These are phyloP conservation scores for Hypoxylon sp. DNA, from an alignment of 2,329 filamentous ascomycete species.

Conservation along the genomic window DNA sequence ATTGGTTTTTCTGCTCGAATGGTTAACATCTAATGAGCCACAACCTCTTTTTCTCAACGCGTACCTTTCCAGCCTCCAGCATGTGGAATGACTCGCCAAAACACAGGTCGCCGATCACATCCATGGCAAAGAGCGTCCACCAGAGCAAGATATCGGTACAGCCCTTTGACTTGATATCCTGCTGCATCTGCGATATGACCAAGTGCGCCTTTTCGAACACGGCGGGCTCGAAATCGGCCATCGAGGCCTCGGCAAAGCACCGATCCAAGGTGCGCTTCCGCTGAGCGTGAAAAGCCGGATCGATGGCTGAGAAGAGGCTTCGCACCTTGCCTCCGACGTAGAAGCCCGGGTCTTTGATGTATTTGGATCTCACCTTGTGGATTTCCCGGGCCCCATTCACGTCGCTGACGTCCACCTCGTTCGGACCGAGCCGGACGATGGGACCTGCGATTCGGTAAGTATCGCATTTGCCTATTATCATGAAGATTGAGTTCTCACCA, in stretches of 20 bases:
- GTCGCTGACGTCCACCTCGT: slow-evolving; percentile 40
- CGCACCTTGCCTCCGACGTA: slow-evolving; percentile 6
- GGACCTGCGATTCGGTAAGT: slow-evolving; percentile 33
- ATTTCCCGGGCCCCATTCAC: slow-evolving; percentile 32
- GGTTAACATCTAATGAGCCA: neutral
- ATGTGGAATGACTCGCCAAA: slow-evolving; percentile 64
- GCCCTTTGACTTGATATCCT: slow-evolving; percentile 50
- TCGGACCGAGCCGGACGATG: slow-evolving; percentile 41
- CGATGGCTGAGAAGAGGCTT: slow-evolving; percentile 5
- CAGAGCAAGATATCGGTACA: slow-evolving; percentile 59
- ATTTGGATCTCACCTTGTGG: slow-evolving; percentile 39
- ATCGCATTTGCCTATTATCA: neutral
- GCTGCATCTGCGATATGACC: slow-evolving; percentile 52
- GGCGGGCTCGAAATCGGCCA: slow-evolving; percentile 1
- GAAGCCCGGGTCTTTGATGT: slow-evolving; percentile 33
- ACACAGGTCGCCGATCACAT: slow-evolving; percentile 60
- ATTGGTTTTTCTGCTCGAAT: slow-evolving; percentile 50
- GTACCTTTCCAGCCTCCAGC: slow-evolving; percentile 58
- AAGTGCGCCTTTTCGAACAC: slow-evolving; percentile 49
- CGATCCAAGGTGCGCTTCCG: slow-evolving; percentile 1
- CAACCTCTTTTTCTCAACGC: neutral
- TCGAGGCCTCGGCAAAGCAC: slow-evolving; percentile 3
- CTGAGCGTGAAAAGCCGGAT: slow-evolving; percentile 4
- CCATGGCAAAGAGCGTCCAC: slow-evolving; percentile 62
- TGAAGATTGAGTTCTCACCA: slow-evolving; percentile 22